Conservation (phyloP, 192 early-diverging fungal species). For the Coemansia asiatica region DNA sequence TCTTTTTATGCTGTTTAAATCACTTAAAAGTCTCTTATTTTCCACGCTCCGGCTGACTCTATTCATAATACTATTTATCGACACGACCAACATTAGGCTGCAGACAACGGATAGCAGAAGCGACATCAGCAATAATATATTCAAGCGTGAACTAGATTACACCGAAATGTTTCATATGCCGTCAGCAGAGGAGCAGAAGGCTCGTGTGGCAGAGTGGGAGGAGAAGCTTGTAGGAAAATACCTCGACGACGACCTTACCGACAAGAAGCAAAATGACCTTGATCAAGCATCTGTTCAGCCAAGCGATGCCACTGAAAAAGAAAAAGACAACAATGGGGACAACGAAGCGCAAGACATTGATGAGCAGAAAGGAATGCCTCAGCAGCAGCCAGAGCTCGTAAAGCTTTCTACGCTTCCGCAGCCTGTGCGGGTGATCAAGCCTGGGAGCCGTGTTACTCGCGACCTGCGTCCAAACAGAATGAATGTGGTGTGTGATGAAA, state of each 20-base stretch:
- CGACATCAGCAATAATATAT: background rate
- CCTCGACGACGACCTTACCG: slow-evolving; percentile 14
- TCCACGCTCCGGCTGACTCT: slow-evolving; percentile 12
- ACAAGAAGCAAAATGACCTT: background rate
- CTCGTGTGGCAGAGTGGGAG: slow-evolving; percentile 14
- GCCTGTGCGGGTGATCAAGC: slow-evolving; percentile 30
- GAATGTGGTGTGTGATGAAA: slow-evolving; percentile 26
- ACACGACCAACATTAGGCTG: slow-evolving; percentile 7
- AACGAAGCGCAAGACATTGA: background rate
- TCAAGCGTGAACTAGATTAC: background rate
- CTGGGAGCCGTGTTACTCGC: slow-evolving; percentile 29
- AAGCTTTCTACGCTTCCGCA: slow-evolving; percentile 28
- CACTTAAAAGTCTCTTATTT: background rate
- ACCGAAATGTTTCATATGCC: slow-evolving; percentile 15
- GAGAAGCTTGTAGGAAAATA: slow-evolving; percentile 15
- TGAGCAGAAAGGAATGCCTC: background rate
- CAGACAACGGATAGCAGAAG: background rate
- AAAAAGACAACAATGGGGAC: background rate
- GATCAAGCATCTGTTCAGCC: background rate
- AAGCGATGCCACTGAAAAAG: background rate
- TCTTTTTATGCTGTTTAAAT: slow-evolving; percentile 17
- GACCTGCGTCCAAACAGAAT: slow-evolving; percentile 31
- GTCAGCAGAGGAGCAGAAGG: slow-evolving; percentile 21
- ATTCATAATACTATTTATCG: slow-evolving; percentile 30
- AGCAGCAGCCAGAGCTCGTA: slow-evolving; percentile 14